phyloP scores from a whole-genome alignment of 371 early-diverging fungal genomes.

The Vairimorpha apis region DNA sequence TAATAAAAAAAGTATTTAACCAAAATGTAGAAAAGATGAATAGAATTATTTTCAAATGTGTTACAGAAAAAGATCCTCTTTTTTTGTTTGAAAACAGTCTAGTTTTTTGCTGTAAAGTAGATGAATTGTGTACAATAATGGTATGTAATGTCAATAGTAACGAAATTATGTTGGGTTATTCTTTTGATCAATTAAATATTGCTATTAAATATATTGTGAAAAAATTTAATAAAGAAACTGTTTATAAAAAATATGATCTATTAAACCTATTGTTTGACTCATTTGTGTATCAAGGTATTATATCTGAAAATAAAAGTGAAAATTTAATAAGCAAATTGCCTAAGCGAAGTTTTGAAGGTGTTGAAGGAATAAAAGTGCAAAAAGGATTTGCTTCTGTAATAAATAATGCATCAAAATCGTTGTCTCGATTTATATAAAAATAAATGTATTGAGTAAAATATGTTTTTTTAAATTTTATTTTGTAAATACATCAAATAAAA shows the following conservation, averaged over 20 bases:
- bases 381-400: slow-evolving; percentile 60
- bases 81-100: slow-evolving; percentile 37
- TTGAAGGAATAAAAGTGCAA: slow-evolving; percentile 59
- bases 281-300: slow-evolving; percentile 61
- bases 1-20: slow-evolving; percentile 19
- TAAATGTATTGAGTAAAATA: neutral
- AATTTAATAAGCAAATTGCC: slow-evolving; percentile 43
- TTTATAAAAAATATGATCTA: slow-evolving; percentile 61
- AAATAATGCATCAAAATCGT: slow-evolving; percentile 55
- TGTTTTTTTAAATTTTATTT: neutral
- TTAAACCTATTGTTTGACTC: slow-evolving; percentile 48
- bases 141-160: slow-evolving; percentile 51
- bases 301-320: slow-evolving; percentile 50
- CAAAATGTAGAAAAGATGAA: neutral
- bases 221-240: slow-evolving; percentile 38
- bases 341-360: slow-evolving; percentile 60
- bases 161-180: slow-evolving; percentile 58
- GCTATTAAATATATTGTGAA: slow-evolving; percentile 48
- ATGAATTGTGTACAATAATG: slow-evolving; percentile 49
- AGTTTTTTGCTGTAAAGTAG: slow-evolving; percentile 51
- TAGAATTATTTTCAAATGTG: slow-evolving; percentile 9
- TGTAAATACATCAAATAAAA: neutral
- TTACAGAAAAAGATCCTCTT: slow-evolving; percentile 18
- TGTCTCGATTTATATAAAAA: slow-evolving; percentile 15
- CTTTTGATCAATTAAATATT: slow-evolving; percentile 53